phyloP scores from a whole-genome alignment of 805 yeast genomes.

The Brettanomyces nanus region DNA sequence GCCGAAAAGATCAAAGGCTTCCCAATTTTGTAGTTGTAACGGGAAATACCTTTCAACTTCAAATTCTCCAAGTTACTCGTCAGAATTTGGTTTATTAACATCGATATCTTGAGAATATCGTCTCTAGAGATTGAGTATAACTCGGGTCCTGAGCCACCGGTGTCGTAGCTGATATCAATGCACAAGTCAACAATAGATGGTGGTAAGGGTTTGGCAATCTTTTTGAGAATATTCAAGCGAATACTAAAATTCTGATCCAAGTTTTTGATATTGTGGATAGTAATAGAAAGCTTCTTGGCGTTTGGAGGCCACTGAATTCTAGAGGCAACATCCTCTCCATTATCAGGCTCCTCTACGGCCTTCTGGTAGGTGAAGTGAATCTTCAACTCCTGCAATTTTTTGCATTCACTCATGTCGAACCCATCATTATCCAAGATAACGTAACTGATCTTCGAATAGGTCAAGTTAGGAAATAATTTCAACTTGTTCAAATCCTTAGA shows the following conservation, averaged over 20 bases:
- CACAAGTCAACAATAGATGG: conserved; percentile 21
- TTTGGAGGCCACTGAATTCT: conserved; percentile 22
- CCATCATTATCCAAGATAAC: conserved; percentile 22
- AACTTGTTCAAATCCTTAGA: conserved; percentile 20
- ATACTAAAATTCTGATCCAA: conserved; percentile 21
- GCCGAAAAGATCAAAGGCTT: conserved; percentile 23
- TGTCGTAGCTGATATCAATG: conserved; percentile 24
- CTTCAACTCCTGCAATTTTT: conserved; percentile 21
- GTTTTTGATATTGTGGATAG: conserved; percentile 23
- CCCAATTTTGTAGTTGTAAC: conserved; percentile 24
- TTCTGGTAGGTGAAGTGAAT: conserved; percentile 23
- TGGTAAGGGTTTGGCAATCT: conserved; percentile 22
- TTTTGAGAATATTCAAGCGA: conserved; percentile 19
- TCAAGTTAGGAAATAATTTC: conserved; percentile 21
- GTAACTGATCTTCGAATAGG: conserved; percentile 23
- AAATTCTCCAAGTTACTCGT: conserved; percentile 20
- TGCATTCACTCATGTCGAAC: conserved; percentile 21
- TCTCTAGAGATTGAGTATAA: conserved; percentile 21
- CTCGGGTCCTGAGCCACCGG: conserved; percentile 25
- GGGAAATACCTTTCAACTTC: conserved; percentile 24
- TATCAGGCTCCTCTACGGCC: conserved; percentile 6
- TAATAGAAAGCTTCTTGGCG: conserved; percentile 20
- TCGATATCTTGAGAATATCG: conserved; percentile 21
- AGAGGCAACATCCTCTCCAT: background rate
- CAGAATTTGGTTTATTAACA: conserved; percentile 18